Evolutionary conservation across 345 rosid genomes (phyloP).

Genomic region (Citrus glauca): DNA sequence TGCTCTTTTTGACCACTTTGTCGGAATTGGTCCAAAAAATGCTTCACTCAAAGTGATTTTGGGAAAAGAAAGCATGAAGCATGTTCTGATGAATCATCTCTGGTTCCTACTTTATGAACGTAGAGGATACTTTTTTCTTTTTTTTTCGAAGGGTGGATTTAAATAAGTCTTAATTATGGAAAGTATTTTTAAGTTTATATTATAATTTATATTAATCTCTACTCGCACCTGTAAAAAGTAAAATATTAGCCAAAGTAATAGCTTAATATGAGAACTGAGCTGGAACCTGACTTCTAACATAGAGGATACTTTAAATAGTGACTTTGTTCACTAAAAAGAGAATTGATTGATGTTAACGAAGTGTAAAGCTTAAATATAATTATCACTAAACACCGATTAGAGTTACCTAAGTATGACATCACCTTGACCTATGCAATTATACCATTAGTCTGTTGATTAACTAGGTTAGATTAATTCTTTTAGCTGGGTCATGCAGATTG

Average conservation of each 20-base stretch:
- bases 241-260: too few species aligned
- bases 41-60: not conserved
- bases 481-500: not conserved
- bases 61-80: not conserved
- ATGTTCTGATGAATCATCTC: not conserved
- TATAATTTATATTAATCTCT: accelerated
- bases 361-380: not conserved
- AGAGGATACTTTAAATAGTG: conserved; percentile 12
- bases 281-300: not conserved
- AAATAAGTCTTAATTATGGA: accelerated
- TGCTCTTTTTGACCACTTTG: conserved; percentile 5
- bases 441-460: not conserved
- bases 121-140: not conserved
- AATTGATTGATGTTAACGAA: conserved; percentile 7
- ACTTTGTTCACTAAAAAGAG: not conserved
- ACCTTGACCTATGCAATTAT: not conserved
- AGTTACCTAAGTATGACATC: conserved; percentile 5
- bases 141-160: too few species aligned
- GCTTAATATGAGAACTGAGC: too few species aligned
- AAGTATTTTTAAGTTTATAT: accelerated
- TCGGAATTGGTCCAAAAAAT: not conserved
- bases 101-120: conserved; percentile 12
- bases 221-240: accelerated
- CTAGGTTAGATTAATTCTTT: not conserved
- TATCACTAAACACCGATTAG: not conserved